Conservation (phyloP, 345 rosid genomes). For the Garcia nutans region DNA sequence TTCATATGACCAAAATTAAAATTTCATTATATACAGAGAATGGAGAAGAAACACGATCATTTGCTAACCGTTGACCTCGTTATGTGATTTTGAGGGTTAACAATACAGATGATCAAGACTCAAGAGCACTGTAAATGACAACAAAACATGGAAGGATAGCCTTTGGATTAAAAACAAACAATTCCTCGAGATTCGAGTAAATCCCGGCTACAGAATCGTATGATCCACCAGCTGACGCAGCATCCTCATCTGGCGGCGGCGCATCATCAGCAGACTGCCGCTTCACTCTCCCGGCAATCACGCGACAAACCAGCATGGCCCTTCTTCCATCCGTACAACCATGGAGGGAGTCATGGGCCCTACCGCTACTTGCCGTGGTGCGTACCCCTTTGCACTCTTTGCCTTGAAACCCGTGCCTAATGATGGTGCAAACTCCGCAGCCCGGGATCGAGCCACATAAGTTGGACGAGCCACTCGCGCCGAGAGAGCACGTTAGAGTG, state of each 20-base stretch:
- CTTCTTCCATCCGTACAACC: constrained; percentile 55
- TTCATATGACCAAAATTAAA: background rate
- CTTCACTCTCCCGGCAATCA: constrained; percentile 85
- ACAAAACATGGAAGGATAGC: constrained; percentile 96
- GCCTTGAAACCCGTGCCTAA: constrained; percentile 72
- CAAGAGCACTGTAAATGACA: constrained; percentile 72
- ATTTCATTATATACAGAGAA: constrained; percentile 10
- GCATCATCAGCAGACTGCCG: constrained; percentile 45
- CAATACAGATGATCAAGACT: constrained; percentile 30
- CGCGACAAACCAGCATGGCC: constrained; percentile 97
- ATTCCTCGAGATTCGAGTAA: constrained; percentile 81
- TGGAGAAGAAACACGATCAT: background rate
- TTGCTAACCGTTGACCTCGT: background rate
- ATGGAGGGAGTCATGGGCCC: constrained; percentile 74
- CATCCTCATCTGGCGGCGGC: constrained; percentile 31
- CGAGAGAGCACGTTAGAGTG: constrained; percentile 69
- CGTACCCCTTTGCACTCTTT: constrained; percentile 46
- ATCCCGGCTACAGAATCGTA: constrained; percentile 82
- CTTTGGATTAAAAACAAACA: constrained; percentile 72
- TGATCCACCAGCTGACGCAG: constrained; percentile 30
- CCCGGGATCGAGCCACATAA: constrained; percentile 77
- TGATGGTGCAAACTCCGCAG: constrained; percentile 86
- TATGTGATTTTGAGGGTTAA: background rate
- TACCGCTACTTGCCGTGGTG: constrained; percentile 95
- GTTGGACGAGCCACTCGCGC: constrained; percentile 70